Conservation (phyloP, 2,329 filamentous ascomycete species). For the Diaporthe sp. region DNA sequence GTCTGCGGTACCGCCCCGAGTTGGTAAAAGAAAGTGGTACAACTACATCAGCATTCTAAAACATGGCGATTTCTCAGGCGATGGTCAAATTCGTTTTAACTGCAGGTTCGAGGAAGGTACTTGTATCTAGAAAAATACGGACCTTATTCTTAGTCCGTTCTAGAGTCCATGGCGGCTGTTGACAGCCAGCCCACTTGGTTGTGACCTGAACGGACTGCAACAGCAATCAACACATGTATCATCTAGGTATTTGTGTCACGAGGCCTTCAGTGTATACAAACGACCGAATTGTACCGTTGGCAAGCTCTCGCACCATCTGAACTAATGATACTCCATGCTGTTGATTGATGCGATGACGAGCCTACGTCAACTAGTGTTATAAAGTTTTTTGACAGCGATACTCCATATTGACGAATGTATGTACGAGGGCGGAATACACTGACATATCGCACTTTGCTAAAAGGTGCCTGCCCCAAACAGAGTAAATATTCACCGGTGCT, state of each 20-base stretch:
- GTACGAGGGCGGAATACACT: neutral
- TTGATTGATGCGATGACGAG: neutral
- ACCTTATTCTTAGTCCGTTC: neutral
- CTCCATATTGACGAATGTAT: neutral
- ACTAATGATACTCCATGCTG: neutral
- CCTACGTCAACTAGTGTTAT: no score
- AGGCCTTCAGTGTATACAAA: neutral
- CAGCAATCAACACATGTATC: neutral
- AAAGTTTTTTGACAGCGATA: no score
- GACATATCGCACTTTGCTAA: neutral
- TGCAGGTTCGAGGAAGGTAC: no score
- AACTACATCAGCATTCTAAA: no score
- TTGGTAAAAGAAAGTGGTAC: no score
- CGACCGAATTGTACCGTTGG: neutral
- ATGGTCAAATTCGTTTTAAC: fast-evolving
- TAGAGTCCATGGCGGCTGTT: neutral
- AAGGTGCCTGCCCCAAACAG: neutral
- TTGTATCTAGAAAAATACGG: no score
- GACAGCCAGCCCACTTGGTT: no score
- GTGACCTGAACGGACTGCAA: neutral
- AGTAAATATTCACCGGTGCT: neutral
- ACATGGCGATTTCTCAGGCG: no score
- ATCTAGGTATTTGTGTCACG: neutral
- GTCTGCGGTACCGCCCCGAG: no score
- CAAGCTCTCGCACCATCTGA: neutral